Evolutionary conservation across 2,329 filamentous ascomycete species (phyloP).

Genomic region (Hypoxylon sp.): DNA sequence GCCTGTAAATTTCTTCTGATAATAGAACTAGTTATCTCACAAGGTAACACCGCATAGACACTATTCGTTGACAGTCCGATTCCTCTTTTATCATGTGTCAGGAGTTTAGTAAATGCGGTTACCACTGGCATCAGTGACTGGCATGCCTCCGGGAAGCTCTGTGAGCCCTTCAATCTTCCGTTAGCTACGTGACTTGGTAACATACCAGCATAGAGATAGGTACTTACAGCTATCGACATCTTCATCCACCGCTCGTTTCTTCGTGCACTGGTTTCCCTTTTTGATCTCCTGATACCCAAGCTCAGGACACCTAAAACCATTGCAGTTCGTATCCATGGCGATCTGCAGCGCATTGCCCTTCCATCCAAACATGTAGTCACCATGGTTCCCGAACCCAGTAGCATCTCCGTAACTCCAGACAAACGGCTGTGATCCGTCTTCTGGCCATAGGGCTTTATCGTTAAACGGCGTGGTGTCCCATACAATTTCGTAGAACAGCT

Average conservation of each 20-base stretch:
- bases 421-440: slow-evolving; percentile 48
- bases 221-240: slow-evolving; percentile 46
- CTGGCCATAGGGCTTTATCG: slow-evolving; percentile 44
- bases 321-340: slow-evolving; percentile 52
- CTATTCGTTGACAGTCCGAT: neutral
- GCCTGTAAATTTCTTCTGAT: neutral
- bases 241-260: slow-evolving; percentile 43
- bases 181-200: slow-evolving; percentile 12
- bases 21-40: neutral
- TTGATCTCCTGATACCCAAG: slow-evolving; percentile 44
- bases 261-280: slow-evolving; percentile 44
- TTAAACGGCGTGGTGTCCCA: slow-evolving; percentile 51
- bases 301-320: slow-evolving; percentile 46
- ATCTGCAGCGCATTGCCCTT: slow-evolving; percentile 55
- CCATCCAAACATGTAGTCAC: slow-evolving; percentile 56
- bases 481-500: slow-evolving; percentile 49
- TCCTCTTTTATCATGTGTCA: neutral
- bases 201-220: slow-evolving; percentile 2
- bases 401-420: slow-evolving; percentile 47
- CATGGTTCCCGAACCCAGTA: slow-evolving; percentile 55
- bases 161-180: slow-evolving; percentile 39
- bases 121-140: slow-evolving; percentile 43
- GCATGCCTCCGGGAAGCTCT: slow-evolving; percentile 48
- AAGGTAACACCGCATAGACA: neutral
- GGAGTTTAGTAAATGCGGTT: slow-evolving; percentile 26